Base-by-base conservation (phyloP, 2,329 filamentous ascomycete genomes). In the Xylariaceae sp. region DNA sequence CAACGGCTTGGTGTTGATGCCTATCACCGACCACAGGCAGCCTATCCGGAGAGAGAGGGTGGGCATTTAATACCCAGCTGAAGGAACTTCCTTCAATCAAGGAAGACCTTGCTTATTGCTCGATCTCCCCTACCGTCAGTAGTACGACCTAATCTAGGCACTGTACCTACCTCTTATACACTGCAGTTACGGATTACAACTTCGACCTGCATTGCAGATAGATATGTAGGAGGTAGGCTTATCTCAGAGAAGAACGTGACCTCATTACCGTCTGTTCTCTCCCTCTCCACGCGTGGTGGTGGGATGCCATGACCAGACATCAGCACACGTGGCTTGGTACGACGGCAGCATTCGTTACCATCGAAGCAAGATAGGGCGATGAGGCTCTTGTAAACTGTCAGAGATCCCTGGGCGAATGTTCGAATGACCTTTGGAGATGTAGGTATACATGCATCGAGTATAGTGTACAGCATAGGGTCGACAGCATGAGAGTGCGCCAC, bases 311-410 rank as follows among this genome's bases (percentile, higher is more conserved):
- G 55, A 30, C 58, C 62, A 64, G 51, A 57, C 35, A 48, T 57
- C 35, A 50, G 51, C 58, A 60, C 64, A 66, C 64, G 62, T 64
- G 64, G 56, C 30, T 53, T 35, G 17, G 49, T 48, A 34, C 48
- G 56, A 53, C 59, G 52, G 55, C 54, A 57, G 49, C 55, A 66
- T 63, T 66, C 60, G 62, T 56, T 52, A 52, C 51, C 23, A 55
- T 34, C 49, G 49, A 59, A 47, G 45, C 23, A 50, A 49, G 51
- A 50, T 48, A 45, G 45, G 45, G 53, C 7, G 51, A 44, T 56
- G 57, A 34, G 57, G 59, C 61, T 56, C 57, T 30, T 2, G 23
- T 30, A 30, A 30, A 30, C 23, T 30, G 18, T 60, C 59, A 53
- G 55, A 57, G 57, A 64, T 64, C 62, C 59, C 57, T 53, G 15